Evolutionary conservation across 164 flowering plant genomes (phyloP).

Genomic region (Chimonanthus praecox): DNA sequence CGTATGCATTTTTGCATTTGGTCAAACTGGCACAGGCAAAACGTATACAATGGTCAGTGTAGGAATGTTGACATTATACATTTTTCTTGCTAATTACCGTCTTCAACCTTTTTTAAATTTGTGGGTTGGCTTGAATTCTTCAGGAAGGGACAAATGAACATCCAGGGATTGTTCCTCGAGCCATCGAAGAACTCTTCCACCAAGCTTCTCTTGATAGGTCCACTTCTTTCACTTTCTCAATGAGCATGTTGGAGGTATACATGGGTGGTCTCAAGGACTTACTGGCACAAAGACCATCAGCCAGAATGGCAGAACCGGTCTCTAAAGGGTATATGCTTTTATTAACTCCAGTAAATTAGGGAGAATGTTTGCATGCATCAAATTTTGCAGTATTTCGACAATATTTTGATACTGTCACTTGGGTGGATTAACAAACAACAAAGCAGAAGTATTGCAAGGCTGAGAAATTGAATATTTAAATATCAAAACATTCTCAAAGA

Average conservation of each 20-base stretch:
- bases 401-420: too few species aligned
- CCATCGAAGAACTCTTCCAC: conserved; percentile 48
- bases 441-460: too few species aligned
- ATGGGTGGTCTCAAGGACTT: conserved; percentile 72
- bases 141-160: conserved; percentile 62
- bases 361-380: too few species aligned
- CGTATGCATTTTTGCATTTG: too few species aligned
- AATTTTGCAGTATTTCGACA: too few species aligned
- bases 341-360: neutral
- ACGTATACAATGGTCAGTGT: too few species aligned
- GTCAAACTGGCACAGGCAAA: too few species aligned
- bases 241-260: conserved; percentile 90
- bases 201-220: conserved; percentile 37
- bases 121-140: conserved; percentile 4
- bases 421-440: too few species aligned
- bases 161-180: conserved; percentile 73
- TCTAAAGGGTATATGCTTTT: conserved; percentile 38
- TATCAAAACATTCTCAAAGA: too few species aligned
- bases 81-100: conserved; percentile 1
- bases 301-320: conserved; percentile 25
- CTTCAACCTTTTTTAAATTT: neutral
- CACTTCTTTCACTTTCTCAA: conserved; percentile 43
- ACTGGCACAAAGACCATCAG: conserved; percentile 45
- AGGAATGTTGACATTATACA: too few species aligned
- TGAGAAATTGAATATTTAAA: too few species aligned